Evolutionary conservation across 805 yeast species (phyloP).

Genomic region (Yarrowia deformans): DNA sequence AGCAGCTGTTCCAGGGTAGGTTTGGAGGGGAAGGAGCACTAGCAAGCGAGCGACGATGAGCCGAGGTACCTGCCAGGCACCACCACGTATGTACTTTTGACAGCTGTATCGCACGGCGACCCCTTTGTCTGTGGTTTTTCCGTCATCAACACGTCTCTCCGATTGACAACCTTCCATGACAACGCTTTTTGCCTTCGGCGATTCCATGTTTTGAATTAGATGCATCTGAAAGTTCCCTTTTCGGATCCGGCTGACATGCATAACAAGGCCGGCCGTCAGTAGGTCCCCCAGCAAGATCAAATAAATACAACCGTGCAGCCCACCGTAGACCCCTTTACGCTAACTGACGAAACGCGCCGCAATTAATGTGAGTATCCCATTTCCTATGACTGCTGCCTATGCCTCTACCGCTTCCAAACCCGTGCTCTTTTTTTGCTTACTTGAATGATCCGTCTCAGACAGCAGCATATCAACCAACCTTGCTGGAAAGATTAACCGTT

Average conservation of each 20-base stretch:
- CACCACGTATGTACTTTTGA: not conserved
- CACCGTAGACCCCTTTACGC: conserved; percentile 2
- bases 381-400: too few relatives aligned
- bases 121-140: not conserved
- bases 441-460: not conserved
- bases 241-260: conserved; percentile 36
- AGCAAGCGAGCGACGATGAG: too few relatives aligned
- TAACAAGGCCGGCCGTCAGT: conserved; percentile 14
- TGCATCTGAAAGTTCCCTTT: conserved; percentile 33
- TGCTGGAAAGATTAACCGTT: conserved; percentile 20
- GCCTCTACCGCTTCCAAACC: too few relatives aligned
- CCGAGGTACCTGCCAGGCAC: not conserved
- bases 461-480: not conserved
- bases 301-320: conserved; percentile 12
- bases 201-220: conserved; percentile 15
- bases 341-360: conserved; percentile 6
- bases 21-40: too few relatives aligned
- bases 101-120: too few relatives aligned
- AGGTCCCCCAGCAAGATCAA: conserved; percentile 13
- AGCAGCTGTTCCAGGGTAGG: not conserved
- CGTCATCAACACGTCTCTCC: too few relatives aligned
- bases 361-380: conserved; percentile 20
- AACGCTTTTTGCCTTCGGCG: conserved; percentile 3
- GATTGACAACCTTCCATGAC: conserved; percentile 11
- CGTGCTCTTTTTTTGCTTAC: not conserved